These are phyloP conservation scores for Mucor velutinosus DNA, from an alignment of 371 early-diverging fungal genomes.

Conservation along the genomic window DNA sequence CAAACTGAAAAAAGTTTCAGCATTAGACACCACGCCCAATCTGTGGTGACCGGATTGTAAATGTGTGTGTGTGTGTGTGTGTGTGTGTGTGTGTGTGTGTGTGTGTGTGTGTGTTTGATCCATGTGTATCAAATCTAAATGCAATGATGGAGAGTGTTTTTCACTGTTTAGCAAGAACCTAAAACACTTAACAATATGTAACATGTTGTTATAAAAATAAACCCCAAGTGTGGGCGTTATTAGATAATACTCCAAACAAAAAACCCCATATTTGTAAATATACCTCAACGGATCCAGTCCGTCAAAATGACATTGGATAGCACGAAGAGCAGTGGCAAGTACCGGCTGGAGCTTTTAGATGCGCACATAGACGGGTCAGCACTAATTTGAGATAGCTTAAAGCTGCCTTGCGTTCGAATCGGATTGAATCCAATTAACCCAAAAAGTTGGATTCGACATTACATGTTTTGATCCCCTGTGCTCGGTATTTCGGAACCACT, in stretches of 20 bases:
- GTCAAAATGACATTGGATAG: neutral
- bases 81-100: neutral
- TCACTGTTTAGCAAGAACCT: neutral
- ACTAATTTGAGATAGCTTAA: neutral
- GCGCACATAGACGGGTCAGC: neutral
- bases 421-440: neutral
- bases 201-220: neutral
- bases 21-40: neutral
- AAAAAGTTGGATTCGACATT: neutral
- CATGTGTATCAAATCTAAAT: neutral
- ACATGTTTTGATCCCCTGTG: neutral
- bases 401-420: neutral
- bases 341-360: neutral
- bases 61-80: too few relatives aligned
- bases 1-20: neutral
- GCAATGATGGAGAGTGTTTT: neutral
- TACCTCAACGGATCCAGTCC: neutral
- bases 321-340: neutral
- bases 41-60: neutral
- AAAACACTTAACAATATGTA: neutral
- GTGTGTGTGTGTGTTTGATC: neutral
- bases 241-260: constrained; percentile 1
- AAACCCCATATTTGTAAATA: neutral
- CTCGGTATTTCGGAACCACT: constrained; percentile 5
- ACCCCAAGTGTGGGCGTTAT: neutral